Percentiles rank a stretch among this genome's conserved stretches.
These are phyloP conservation scores for Colletotrichum tamarilloi DNA, from an alignment of 2,329 filamentous ascomycete genomes.

Conservation along the genomic window DNA sequence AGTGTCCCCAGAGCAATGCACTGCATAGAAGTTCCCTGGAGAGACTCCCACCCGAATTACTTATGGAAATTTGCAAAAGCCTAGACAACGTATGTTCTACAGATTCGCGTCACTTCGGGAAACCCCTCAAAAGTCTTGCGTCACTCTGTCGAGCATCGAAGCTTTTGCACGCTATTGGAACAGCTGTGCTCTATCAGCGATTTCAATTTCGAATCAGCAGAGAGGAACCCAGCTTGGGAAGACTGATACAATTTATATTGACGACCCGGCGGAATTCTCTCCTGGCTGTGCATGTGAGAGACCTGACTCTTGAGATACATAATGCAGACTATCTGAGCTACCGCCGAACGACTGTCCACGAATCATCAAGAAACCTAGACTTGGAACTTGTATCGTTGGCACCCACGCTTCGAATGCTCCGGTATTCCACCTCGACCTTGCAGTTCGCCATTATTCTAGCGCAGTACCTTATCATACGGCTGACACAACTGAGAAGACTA, in stretches of 20 bases:
- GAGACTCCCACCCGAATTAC: background rate
- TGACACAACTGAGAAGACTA: background rate
- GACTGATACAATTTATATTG: background rate
- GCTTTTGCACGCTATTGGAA: background rate
- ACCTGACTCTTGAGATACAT: too few relatives aligned
- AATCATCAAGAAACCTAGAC: too few relatives aligned
- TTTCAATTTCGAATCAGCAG: background rate
- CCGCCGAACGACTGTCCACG: too few relatives aligned
- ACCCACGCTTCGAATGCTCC: too few relatives aligned
- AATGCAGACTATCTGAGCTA: too few relatives aligned
- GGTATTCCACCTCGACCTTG: too few relatives aligned
- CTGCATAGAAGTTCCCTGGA: background rate
- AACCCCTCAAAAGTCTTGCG: background rate
- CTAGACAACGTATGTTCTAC: background rate
- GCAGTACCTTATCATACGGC: background rate
- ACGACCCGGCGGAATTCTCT: background rate
- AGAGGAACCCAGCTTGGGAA: background rate
- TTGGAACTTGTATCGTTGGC: too few relatives aligned
- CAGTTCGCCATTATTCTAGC: background rate
- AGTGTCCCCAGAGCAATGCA: background rate
- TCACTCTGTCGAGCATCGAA: background rate
- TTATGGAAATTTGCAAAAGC: background rate
- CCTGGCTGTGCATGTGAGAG: too few relatives aligned
- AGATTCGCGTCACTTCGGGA: background rate
- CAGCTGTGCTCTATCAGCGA: background rate